Evolutionary conservation across 768 basidiomycete genomes (phyloP), one percentile per base, ranked within the genome.

Genomic region (Antrodiella citrinella): DNA sequence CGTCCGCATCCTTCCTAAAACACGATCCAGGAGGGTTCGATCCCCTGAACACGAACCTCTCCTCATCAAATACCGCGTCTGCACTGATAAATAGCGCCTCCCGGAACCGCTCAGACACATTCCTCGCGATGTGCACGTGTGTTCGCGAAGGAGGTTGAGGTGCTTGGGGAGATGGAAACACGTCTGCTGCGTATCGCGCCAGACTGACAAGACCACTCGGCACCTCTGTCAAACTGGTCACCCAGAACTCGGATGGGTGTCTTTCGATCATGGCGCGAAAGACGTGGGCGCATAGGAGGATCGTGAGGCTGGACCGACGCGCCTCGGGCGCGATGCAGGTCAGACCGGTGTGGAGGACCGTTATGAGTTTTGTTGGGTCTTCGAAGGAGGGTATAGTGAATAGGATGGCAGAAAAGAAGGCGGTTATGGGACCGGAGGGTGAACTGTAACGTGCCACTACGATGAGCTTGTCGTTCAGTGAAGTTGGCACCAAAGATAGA

Each of bases 391-490:
- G 51, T 4, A 52, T 35, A 21, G 45, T 4, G 46, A 52, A 46
- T 45, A 47, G 43, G 18, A 52, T 46, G 26, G 51, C 46, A n/a
- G 51, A 52, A 26, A 48, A 38, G 47, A 52, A 52, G 2, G 50
- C 50, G n/a, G 38, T 26, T 12, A 51, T 44, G 9, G 24, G 39
- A 2, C 22, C 25, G 18, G 44, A 12, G 18, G n/a, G 11, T 19
- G n/a, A n/a, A n/a, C 10, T 15, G 39, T 19, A 11, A 25, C 45
- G 45, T 19, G 23, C 12, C 10, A 47, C 23, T 13, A 40, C 44
- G 35, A 51, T 41, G 51, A 47, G 44, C 25, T 52, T 52, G 41
- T 52, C 39, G 42, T 52, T 30, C 3, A 52, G 40, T 10, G 51
- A 22, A 25, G 46, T 18, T 3, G 51, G 39, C 10, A 18, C 39